Conservation (phyloP, 176 grass and related monocot species). For the Avena atlantica region DNA sequence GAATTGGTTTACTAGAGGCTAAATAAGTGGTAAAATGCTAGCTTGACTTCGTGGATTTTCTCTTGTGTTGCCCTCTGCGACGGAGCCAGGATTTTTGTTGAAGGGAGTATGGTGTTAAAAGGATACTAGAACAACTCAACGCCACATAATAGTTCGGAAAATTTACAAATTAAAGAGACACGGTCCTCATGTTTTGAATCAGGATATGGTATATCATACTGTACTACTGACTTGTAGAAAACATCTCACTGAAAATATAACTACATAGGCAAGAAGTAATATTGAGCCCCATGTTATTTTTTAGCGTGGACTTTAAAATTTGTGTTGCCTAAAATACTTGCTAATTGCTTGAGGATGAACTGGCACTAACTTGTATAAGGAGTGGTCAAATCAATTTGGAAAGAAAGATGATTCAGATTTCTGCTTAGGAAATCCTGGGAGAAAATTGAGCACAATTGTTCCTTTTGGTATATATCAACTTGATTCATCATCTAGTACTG, state of each 20-base stretch:
- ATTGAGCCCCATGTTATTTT: neutral
- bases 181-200: neutral
- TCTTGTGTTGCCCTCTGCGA: neutral
- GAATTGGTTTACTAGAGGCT: neutral
- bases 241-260: neutral
- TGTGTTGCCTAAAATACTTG: neutral
- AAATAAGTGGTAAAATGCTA: neutral
- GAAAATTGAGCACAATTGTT: neutral
- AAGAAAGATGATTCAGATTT: neutral
- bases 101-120: neutral
- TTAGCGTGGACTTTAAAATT: neutral
- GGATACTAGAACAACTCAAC: neutral
- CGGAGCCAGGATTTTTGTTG: neutral
- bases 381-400: neutral
- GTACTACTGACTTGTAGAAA: slow-evolving; percentile 3
- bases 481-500: neutral
- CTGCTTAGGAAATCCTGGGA: neutral
- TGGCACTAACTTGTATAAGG: neutral
- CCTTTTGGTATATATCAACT: neutral
- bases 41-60: neutral
- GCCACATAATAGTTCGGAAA: neutral
- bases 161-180: neutral
- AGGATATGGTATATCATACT: too few relatives aligned
- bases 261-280: neutral
- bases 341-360: neutral